Base-by-base conservation (phyloP, 225 moss, liverwort and hornwort species). In the Ulota crispa region DNA sequence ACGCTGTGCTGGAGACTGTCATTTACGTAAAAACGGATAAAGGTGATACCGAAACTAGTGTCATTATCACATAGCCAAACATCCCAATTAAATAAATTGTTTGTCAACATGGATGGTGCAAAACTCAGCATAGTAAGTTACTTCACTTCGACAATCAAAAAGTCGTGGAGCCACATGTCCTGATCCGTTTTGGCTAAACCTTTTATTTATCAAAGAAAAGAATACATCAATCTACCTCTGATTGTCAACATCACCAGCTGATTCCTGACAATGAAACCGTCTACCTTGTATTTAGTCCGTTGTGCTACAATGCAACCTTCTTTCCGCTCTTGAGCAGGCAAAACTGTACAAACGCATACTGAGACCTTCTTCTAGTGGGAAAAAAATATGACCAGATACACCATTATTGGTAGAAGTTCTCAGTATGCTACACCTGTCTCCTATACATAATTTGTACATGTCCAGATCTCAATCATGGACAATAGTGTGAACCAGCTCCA, bases 401-500 rank as follows among this genome's bases (percentile, higher is more conserved):
- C 26, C 60, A 36, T 13, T 41, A 32, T 32, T 60, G 37, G 37
- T 50, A 18, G 69, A 60, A 54, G 23, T 26, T 37, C 14, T 74
- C 19, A 1, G 64, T 63, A 32, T 16, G 30, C 76, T 80, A 67
- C 20, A 45, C 28, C 31, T 21, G 30, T 69, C 47, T 21, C 50
- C n/a, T 74, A 19, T 28, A 62, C 45, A 76, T 20, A 62, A 45
- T 73, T 78, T 72, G 27, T 72, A 83, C 83, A 74, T 18, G 5
- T 47, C 9, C 12, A 68, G 10, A 73, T 61, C 61, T 87, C 55
- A 91, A 60, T 91, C 91, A 53, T 89, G 91, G 13, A 89, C 89
- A 72, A 91, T 91, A 21, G 91, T 83, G 70, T 91, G 91, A 39
- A 91, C 83, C 9, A 89, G 70, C 78, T 87, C 89, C 91, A 91